These are phyloP conservation scores for Iris macrosiphon DNA, from an alignment of 106 monocot species.

Conservation along the genomic window DNA sequence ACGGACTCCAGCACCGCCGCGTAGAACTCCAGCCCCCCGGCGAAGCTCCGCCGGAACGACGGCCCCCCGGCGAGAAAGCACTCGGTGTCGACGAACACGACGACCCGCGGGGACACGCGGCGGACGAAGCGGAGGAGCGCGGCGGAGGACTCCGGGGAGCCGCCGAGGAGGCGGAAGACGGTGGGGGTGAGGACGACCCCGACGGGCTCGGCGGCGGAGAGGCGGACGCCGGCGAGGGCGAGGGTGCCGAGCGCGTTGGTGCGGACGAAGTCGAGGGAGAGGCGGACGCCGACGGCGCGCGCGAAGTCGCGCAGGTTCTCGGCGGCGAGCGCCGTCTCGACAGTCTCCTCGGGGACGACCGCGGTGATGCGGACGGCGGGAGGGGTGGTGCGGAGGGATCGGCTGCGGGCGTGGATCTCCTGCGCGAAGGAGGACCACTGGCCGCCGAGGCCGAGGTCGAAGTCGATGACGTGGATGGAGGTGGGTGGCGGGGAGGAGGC, in stretches of 20 bases:
- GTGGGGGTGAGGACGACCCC: slow-evolving; percentile 42
- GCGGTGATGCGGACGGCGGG: slow-evolving; percentile 62
- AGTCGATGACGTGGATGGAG: slow-evolving; percentile 78
- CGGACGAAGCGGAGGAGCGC: slow-evolving; percentile 42
- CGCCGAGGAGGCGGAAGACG: slow-evolving; percentile 25
- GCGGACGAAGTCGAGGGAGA: slow-evolving; percentile 40
- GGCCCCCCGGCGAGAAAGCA: neutral
- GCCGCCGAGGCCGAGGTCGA: slow-evolving; percentile 84
- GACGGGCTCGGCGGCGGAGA: slow-evolving; percentile 30
- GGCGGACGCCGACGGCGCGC: slow-evolving; percentile 33
- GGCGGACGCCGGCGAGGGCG: slow-evolving; percentile 24
- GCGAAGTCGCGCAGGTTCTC: slow-evolving; percentile 78
- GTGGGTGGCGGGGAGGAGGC: slow-evolving; percentile 15
- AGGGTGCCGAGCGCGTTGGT: slow-evolving; percentile 20
- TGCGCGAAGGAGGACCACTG: slow-evolving; percentile 97
- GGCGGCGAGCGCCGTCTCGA: slow-evolving; percentile 52
- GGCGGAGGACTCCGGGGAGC: slow-evolving; percentile 14
- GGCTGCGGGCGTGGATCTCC: slow-evolving; percentile 53
- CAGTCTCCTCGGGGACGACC: slow-evolving; percentile 45
- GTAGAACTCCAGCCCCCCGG: slow-evolving; percentile 37
- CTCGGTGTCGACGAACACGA: slow-evolving; percentile 47
- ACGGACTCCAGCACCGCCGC: slow-evolving; percentile 34
- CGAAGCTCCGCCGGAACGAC: slow-evolving; percentile 34
- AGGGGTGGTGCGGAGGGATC: slow-evolving; percentile 17
- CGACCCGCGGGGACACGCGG: slow-evolving; percentile 22